These are phyloP conservation scores for Moringa oleifera DNA, from an alignment of 345 rosid genomes.

Conservation along the genomic window DNA sequence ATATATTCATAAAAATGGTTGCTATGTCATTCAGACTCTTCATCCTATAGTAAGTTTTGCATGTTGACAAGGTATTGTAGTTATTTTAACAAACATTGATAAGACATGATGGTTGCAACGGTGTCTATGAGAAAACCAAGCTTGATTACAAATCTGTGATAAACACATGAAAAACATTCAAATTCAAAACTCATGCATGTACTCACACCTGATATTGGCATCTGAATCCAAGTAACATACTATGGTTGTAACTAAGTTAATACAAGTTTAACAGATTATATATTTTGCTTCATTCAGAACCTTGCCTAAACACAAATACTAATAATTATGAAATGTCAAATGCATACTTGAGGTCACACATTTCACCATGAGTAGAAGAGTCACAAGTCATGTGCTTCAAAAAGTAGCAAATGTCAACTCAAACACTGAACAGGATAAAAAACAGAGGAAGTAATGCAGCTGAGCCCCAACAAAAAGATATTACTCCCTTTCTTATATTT, in stretches of 20 bases:
- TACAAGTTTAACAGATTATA: background rate
- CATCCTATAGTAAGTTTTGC: too few relatives aligned
- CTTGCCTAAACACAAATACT: too few relatives aligned
- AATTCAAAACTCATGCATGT: background rate
- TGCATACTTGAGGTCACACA: too few relatives aligned
- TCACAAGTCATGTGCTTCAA: background rate
- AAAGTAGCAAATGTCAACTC: background rate
- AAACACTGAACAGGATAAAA: background rate
- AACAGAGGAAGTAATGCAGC: background rate
- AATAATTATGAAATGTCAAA: too few relatives aligned
- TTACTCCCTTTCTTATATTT: too few relatives aligned
- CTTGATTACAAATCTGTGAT: background rate
- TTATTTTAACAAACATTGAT: background rate
- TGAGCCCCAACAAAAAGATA: background rate
- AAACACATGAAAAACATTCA: background rate
- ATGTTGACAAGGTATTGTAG: too few relatives aligned
- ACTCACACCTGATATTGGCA: background rate
- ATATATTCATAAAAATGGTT: too few relatives aligned
- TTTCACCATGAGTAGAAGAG: background rate
- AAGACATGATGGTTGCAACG: background rate
- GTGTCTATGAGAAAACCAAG: background rate
- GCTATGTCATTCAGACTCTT: too few relatives aligned
- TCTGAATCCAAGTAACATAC: background rate
- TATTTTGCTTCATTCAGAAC: too few relatives aligned
- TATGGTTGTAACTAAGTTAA: background rate